A percentile compares a stretch with the other conserved stretches of the same genome.
Evolutionary conservation across 2,329 filamentous ascomycete genomes (phyloP).

Genomic region (Epichloe sylvatica): DNA sequence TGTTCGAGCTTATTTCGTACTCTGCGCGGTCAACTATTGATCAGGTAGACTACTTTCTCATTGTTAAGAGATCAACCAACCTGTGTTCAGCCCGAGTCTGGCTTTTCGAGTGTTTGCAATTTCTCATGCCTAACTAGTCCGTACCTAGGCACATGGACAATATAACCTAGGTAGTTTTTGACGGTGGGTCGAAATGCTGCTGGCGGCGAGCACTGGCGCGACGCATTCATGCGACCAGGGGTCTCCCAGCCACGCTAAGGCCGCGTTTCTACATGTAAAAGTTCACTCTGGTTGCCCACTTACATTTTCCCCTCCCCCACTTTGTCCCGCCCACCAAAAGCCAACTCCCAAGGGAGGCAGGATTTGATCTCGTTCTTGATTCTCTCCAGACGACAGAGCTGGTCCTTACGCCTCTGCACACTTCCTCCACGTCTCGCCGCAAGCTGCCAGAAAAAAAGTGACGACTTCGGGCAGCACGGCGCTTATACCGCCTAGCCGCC

Average conservation of each 20-base stretch:
- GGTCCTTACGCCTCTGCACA: not conserved
- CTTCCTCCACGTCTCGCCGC: not conserved
- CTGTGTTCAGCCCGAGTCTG: not conserved
- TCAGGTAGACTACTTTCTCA: too few relatives aligned
- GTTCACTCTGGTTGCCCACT: not conserved
- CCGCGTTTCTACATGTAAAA: not conserved
- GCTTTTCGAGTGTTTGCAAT: not conserved
- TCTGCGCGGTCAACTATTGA: too few relatives aligned
- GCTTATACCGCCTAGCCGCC: slow-evolving; percentile 12
- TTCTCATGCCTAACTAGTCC: not conserved
- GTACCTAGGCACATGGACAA: too few relatives aligned
- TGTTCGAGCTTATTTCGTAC: too few relatives aligned
- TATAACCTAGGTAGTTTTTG: too few relatives aligned
- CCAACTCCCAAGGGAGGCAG: slow-evolving; percentile 4
- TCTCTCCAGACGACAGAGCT: not conserved
- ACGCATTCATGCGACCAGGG: too few relatives aligned
- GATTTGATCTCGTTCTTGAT: slow-evolving; percentile 5
- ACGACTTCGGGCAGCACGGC: slow-evolving; percentile 10
- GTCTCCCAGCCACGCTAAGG: not conserved
- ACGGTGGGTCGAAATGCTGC: too few relatives aligned
- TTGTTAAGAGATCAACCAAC: too few relatives aligned
- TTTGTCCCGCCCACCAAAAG: slow-evolving; percentile 13
- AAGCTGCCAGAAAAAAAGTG: slow-evolving; percentile 4
- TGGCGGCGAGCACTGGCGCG: too few relatives aligned
- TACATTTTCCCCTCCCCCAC: slow-evolving; percentile 13